Base-by-base conservation (phyloP, 345 rosid species). In the Rubroshorea leprosula region DNA sequence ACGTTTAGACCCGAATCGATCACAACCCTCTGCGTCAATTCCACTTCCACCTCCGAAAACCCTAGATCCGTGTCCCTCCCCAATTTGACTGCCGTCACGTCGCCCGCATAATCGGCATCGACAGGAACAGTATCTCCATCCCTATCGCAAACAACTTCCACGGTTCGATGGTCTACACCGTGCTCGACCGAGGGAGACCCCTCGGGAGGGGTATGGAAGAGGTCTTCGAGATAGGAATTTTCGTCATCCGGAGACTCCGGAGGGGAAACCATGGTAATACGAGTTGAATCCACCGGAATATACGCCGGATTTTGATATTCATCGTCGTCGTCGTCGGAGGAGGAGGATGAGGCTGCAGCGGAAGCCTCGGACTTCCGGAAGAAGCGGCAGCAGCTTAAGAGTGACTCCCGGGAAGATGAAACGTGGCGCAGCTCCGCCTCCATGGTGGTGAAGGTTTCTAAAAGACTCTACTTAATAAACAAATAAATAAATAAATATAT, bases 21-120 rank as follows among this genome's bases (percentile, higher is more conserved):
- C 8, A 48, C 73, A 48, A 55, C 53, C 41, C 57, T 54, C 69
- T 57, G 76, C 5, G 71, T 57, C 54, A 8, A 17, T 23, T 57
- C 22, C 23, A 56, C 55, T 60, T 71, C 80, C 51, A 58, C 29
- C 61, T 41, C 71, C 12, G 57, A 51, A 55, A 51, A 72, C 66
- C 72, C 78, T 64, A 66, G 9, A 57, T 79, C 79, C 21, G 66
- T 64, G 55, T 75, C 79, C 69, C 70, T 66, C 35, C 75, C 77
- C 71, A 77, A 61, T 62, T 77, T 74, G 23, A 72, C 73, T 22
- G 58, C 67, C 53, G 35, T 51, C 48, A 7, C 55, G 15, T 38
- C 52, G 7, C 29, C 68, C 45, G 5, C 25, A 43, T 19, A 27
- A 24, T 19, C 58, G 12, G 35, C 46, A 47, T 50, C 58, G 50